These are phyloP conservation scores for Allantophomopsis cytisporea DNA, from an alignment of 2,329 filamentous ascomycete species.

Conservation along the genomic window DNA sequence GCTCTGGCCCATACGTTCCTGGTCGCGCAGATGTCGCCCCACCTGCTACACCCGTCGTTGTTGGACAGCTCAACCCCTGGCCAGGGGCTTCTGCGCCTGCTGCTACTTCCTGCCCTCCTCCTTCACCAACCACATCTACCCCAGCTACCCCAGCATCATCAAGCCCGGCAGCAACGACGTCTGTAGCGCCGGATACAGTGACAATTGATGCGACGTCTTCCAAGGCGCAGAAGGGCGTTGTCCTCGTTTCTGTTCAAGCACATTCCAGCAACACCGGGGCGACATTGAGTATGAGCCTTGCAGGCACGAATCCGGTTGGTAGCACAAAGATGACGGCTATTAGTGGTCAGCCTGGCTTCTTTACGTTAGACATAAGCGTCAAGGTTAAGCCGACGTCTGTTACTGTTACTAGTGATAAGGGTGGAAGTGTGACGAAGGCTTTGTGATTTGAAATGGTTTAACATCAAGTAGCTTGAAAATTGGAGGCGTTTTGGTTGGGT, in stretches of 20 bases:
- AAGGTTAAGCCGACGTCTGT: not conserved
- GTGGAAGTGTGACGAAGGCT: not conserved
- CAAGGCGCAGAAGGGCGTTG: constrained; percentile 1
- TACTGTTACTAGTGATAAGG: not conserved
- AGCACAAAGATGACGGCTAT: not conserved
- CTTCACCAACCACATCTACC: not conserved
- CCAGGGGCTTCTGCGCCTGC: constrained; percentile 3
- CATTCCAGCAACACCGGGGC: not conserved
- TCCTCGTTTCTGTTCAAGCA: constrained; percentile 3
- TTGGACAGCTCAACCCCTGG: constrained; percentile 22
- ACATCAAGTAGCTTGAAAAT: no score
- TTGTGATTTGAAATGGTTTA: not conserved
- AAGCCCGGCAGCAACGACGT: not conserved
- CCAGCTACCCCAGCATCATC: not conserved
- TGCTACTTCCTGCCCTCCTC: constrained; percentile 2
- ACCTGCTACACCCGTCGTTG: constrained; percentile 9
- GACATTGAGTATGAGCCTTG: not conserved
- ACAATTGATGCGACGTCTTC: constrained; percentile 3
- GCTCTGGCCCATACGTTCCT: constrained; percentile 15
- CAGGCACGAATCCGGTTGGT: not conserved
- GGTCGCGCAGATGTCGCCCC: constrained; percentile 5
- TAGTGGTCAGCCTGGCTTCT: not conserved
- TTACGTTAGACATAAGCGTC: not conserved
- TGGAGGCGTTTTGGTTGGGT: no score
- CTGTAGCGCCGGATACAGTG: constrained; percentile 1